Percentiles rank a stretch among this genome's conserved stretches.
Evolutionary conservation across 495 filamentous ascomycete genomes (phyloP).

Genomic region (Talaromyces borbonicus): DNA sequence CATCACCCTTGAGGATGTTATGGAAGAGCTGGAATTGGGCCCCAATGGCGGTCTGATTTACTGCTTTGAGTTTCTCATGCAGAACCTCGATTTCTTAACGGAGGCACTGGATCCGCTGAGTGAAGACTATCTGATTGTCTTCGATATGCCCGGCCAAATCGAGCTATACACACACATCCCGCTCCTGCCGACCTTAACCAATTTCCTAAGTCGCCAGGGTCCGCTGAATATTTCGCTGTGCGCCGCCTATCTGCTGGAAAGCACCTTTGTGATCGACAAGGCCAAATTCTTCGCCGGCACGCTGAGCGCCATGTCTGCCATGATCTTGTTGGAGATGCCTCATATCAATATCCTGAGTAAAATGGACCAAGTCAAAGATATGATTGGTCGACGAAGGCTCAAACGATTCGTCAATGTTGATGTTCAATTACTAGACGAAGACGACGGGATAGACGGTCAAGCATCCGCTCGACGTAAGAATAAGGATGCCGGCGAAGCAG

Average conservation of each 20-base stretch:
- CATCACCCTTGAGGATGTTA: slow-evolving; percentile 93
- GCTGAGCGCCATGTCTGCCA: slow-evolving; percentile 91
- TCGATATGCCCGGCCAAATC: slow-evolving; percentile 98
- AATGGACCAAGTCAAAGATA: slow-evolving; percentile 89
- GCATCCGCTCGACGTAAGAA: no score
- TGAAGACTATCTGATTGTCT: slow-evolving; percentile 91
- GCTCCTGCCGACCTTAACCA: slow-evolving; percentile 75
- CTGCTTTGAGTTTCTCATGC: slow-evolving; percentile 89
- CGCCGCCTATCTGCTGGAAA: slow-evolving; percentile 91
- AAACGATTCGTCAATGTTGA: slow-evolving; percentile 84
- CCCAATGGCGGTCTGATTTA: slow-evolving; percentile 96
- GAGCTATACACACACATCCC: slow-evolving; percentile 97
- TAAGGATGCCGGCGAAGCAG: slow-evolving; percentile 22
- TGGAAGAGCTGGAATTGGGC: slow-evolving; percentile 90
- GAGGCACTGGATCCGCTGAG: slow-evolving; percentile 76
- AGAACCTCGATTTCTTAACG: slow-evolving; percentile 92
- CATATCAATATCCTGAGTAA: slow-evolving; percentile 92
- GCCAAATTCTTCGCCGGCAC: slow-evolving; percentile 97
- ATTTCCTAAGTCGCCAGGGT: slow-evolving; percentile 70
- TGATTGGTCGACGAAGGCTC: slow-evolving; percentile 69
- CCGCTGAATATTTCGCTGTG: slow-evolving; percentile 80
- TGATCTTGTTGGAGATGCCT: slow-evolving; percentile 95
- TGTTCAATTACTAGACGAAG: slow-evolving; percentile 63
- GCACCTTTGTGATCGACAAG: slow-evolving; percentile 87
- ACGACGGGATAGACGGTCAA: slow-evolving; percentile 29